Base-by-base conservation (phyloP, 441 rosid genomes). In the Erodium chrysanthum region DNA sequence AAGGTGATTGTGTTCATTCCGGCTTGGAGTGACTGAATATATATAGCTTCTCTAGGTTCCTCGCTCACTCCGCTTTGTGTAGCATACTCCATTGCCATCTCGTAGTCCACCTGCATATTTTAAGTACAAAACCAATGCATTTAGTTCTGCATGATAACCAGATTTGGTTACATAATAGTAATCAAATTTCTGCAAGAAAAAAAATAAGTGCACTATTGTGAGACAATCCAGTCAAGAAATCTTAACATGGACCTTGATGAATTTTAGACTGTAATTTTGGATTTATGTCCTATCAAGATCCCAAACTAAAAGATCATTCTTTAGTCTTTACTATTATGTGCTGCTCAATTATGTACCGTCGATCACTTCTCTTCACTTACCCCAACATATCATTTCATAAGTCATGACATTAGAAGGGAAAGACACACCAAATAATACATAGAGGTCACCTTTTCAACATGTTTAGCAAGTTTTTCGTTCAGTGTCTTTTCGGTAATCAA, bases 61-160 rank as follows among this genome's bases (percentile, higher is more conserved):
- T 88, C 97, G 18, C 86, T 86, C n/a, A 88, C 96, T 69, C 97
- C 97, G 52, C 91, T 91, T 64, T 94, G 98, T 0, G 96, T 91
- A 7, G 98, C 98, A 63, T 91, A 93, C 81, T 91, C 98, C 77
- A 93, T 70, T 42, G 96, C 97, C 98, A 94, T 89, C 80, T 94
- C 93, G 72, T 94, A 85, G 79, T 94, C 97, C 75, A 94, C 98
- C 98, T 93, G 95, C 84, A 83, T 73, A 70, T 60, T 8, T 29
- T 5, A 5, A 33, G 33, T 33, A 14, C 9, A 14, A 5, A 52
- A 52, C 5, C 1, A 9, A 11, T 44, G 50, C 50, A 44, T 44
- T 52, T 7, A 52, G 7, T 52, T 52, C 59, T 4, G 6, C 59
- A 18, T 15, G 3, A 15, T n/a, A n/a, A 48, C 2, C 3, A 25